phyloP scores from a whole-genome alignment of 805 yeast species.

The Ogataea corticis region DNA sequence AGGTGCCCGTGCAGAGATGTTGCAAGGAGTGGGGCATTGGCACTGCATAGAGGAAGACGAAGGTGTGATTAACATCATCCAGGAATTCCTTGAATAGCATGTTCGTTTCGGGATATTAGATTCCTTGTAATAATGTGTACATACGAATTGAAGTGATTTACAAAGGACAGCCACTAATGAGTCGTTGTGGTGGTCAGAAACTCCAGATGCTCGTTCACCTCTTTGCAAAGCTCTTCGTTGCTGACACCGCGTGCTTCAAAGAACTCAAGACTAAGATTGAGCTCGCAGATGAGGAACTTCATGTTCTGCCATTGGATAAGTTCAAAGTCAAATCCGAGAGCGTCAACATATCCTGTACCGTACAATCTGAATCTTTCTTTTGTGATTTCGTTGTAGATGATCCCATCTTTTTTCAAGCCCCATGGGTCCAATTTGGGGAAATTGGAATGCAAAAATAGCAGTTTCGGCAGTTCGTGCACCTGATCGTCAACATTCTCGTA shows the following conservation, averaged over 20 bases:
- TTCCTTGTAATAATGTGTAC: not conserved
- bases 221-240: conserved; percentile 47
- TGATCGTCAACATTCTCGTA: conserved; percentile 22
- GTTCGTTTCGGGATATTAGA: not conserved
- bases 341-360: conserved; percentile 54
- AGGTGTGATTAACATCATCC: conserved; percentile 5
- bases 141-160: not conserved
- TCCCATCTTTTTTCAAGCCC: conserved; percentile 43
- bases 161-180: not conserved
- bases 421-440: conserved; percentile 69
- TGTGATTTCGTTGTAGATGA: conserved; percentile 39
- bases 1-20: not conserved
- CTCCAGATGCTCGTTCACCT: conserved; percentile 46
- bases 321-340: conserved; percentile 59
- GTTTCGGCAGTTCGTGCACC: conserved; percentile 31
- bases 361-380: conserved; percentile 56
- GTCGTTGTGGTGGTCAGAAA: conserved; percentile 33
- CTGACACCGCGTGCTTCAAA: conserved; percentile 40
- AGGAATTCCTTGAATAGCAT: conserved; percentile 4
- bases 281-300: conserved; percentile 54
- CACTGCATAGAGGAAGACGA: conserved; percentile 18
- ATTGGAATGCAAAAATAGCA: conserved; percentile 63
- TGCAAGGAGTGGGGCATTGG: conserved; percentile 20
- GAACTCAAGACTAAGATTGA: conserved; percentile 44
- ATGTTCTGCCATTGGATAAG: conserved; percentile 58